Conservation (phyloP, 768 basidiomycete species). For the Phylloporus sp. region DNA sequence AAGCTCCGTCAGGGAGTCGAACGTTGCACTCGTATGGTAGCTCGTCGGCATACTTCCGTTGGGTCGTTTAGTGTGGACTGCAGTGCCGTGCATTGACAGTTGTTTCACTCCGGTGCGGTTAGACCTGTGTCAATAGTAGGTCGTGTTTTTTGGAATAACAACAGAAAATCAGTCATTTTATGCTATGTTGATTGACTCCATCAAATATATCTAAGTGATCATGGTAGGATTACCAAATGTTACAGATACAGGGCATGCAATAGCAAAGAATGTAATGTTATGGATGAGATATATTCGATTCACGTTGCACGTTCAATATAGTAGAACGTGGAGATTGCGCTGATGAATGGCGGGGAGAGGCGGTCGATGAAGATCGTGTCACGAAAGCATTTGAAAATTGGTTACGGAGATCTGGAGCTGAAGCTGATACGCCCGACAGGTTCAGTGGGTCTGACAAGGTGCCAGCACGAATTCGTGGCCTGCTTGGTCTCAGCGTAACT, state of each 20-base stretch:
- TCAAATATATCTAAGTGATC: background rate
- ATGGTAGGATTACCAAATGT: background rate
- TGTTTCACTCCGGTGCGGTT: slow-evolving; percentile 9
- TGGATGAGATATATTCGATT: slow-evolving; percentile 16
- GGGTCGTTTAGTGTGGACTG: slow-evolving; percentile 14
- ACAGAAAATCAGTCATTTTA: background rate
- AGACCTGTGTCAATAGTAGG: slow-evolving; percentile 21
- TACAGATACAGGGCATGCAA: slow-evolving; percentile 9
- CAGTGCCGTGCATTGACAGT: slow-evolving; percentile 17
- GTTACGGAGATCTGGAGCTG: slow-evolving; percentile 24
- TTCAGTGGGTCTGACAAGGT: slow-evolving; percentile 6
- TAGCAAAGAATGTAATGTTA: slow-evolving; percentile 19
- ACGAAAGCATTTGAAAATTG: slow-evolving; percentile 10
- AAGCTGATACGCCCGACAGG: slow-evolving; percentile 19
- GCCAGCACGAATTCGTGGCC: slow-evolving; percentile 9
- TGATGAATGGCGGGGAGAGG: slow-evolving; percentile 10
- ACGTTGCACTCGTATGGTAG: slow-evolving; percentile 16
- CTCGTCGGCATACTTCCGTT: slow-evolving; percentile 9
- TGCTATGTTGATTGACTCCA: no score
- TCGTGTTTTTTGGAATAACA: slow-evolving; percentile 6
- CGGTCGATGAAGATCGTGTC: slow-evolving; percentile 9
- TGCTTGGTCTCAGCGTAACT: slow-evolving; percentile 19
- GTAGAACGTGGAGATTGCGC: slow-evolving; percentile 12
- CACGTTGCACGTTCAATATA: slow-evolving; percentile 26
- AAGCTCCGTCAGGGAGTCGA: slow-evolving; percentile 49